These are phyloP conservation scores for Rhizoclosmatium globosum DNA, from an alignment of 192 early-diverging fungal species.

Conservation along the genomic window DNA sequence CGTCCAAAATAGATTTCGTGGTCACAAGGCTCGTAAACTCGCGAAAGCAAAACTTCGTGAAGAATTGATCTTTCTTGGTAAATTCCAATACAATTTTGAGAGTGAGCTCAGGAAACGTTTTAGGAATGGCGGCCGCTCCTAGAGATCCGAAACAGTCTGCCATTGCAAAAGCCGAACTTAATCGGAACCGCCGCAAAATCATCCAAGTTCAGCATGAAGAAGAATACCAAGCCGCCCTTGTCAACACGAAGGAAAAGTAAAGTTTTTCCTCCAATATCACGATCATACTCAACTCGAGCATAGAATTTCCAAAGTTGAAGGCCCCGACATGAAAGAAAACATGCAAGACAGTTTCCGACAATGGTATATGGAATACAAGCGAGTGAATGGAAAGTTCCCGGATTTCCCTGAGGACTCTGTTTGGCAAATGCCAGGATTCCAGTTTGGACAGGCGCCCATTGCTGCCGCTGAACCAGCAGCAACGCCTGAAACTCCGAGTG, in stretches of 20 bases:
- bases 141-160: constrained; percentile 52
- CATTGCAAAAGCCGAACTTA: constrained; percentile 50
- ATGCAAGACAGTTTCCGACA: constrained; percentile 69
- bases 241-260: constrained; percentile 70
- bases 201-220: constrained; percentile 68
- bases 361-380: constrained; percentile 74
- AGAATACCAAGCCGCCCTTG: constrained; percentile 66
- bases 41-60: constrained; percentile 51
- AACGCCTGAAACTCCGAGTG: constrained; percentile 20
- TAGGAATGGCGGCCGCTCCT: constrained; percentile 51
- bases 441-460: constrained; percentile 48
- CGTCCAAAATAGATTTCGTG: constrained; percentile 50
- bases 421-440: constrained; percentile 62
- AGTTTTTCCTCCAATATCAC: constrained; percentile 2
- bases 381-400: constrained; percentile 64
- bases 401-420: constrained; percentile 63
- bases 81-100: not conserved
- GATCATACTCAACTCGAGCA: not conserved
- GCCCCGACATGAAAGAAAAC: constrained; percentile 69
- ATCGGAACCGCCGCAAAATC: constrained; percentile 58
- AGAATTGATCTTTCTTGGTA: constrained; percentile 64
- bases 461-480: constrained; percentile 15
- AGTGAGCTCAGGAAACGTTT: not conserved
- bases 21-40: constrained; percentile 55
- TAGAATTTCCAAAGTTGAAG: constrained; percentile 66